A percentile compares a stretch with the other conserved stretches of the same genome.
These are phyloP conservation scores for Calamus simplicifolius DNA, from an alignment of 176 grass and related monocot genomes.

Conservation along the genomic window DNA sequence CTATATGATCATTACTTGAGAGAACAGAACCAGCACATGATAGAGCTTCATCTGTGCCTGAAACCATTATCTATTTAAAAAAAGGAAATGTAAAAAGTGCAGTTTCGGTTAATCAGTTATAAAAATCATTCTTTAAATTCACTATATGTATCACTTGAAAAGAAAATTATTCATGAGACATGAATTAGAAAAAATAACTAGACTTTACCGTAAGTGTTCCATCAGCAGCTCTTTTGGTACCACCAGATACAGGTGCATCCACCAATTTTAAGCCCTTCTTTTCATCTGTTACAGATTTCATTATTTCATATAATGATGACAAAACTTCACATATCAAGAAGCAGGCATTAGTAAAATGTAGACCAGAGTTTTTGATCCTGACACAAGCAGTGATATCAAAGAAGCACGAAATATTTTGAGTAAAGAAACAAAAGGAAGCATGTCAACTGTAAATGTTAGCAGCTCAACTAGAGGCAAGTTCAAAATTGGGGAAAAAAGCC, in stretches of 20 bases:
- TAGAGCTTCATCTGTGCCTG: conserved; percentile 77
- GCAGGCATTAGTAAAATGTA: no score
- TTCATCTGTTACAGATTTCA: conserved; percentile 37
- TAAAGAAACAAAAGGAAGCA: no score
- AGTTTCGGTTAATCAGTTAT: no score
- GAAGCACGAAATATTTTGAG: no score
- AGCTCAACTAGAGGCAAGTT: no score
- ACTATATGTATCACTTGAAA: neutral
- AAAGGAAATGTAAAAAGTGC: conserved; percentile 2
- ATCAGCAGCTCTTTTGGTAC: conserved; percentile 86
- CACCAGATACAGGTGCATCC: conserved; percentile 92
- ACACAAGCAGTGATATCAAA: no score
- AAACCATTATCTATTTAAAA: conserved; percentile 71
- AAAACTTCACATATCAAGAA: no score
- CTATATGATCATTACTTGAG: conserved; percentile 43
- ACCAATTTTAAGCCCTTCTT: conserved; percentile 61
- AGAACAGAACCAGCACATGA: conserved; percentile 52
- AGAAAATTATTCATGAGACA: conserved; percentile 18
- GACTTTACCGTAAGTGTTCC: conserved; percentile 73
- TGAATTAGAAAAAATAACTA: conserved; percentile 12
- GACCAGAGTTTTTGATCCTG: no score
- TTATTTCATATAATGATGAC: no score
- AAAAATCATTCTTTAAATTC: neutral
- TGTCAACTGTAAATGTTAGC: no score
- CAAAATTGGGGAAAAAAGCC: no score